Base-by-base conservation (phyloP, 176 grass and related monocot species). In the Otatea glauca region DNA sequence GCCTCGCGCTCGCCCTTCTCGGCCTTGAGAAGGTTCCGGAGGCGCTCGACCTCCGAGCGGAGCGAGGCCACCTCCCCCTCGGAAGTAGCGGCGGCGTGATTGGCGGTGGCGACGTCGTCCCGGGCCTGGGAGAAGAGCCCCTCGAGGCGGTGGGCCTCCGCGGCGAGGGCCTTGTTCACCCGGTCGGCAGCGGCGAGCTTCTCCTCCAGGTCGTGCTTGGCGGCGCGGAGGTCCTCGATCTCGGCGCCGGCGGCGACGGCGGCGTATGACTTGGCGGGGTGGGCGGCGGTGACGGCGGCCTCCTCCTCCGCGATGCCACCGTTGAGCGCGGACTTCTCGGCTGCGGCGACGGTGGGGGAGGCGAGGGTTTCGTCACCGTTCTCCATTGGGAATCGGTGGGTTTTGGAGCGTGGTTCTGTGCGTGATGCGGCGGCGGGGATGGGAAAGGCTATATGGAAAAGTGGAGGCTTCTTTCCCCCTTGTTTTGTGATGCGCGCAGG, bases 341-440 rank as follows among this genome's bases (percentile, higher is more conserved):
- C 39, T 45, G 77, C 64, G 70, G 76, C 38, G 83, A 65, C 65
- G 60, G 7, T n/a, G 37, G 77, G 54, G 77, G 76, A 38, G 77
- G 75, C 81, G 72, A 82, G 58, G 77, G 86, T 88, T 59, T 85
- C 86, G 86, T 73, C 82, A 82, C 82, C 82, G 82, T 85, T 88
- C 84, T 91, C 89, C 89, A 91, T 91, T 0, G 71, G 77, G 77
- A 11, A 64, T 13, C 17, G 59, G 60, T 90, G 79, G 84, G 84
- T 27, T 90, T 83, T 78, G 72, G 68, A 47, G 81, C 4, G 83
- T 25, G 34, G 68, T 79, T 42, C 78, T 82, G 68, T 39, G 75
- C 75, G 75, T 0, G 78, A 80, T 24, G 47, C 25, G 56, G 27
- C 37, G 21, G 54, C 12, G 4, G 41, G 47, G 35, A 50, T 56